Evolutionary conservation across 345 rosid genomes (phyloP), one percentile per base, ranked within the genome.

Genomic region (Camelina hispida): DNA sequence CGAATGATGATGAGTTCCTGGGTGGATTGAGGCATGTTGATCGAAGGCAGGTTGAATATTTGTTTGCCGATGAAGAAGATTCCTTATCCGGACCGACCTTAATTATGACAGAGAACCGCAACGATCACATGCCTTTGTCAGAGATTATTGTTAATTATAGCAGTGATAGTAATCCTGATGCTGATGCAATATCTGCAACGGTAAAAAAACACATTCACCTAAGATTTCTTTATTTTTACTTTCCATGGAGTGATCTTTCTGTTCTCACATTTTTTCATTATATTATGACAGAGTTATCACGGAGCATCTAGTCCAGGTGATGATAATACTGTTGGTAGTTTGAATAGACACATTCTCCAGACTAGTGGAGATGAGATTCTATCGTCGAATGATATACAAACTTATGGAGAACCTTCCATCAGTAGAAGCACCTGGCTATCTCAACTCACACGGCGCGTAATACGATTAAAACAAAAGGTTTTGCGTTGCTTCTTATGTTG

Each of bases 251-350:
- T 34, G 4, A 17, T 58, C 9, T 25, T 42, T 42, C 0, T 25
- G 16, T 30, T 44, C 38, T 10, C 20, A 42, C 4, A 4, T 46
- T 59, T 20, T 60, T 18, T 9, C 3, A 17, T 60, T 60, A 0
- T 38, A 6, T 18, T 20, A 15, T 66, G 44, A 15, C 60, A 35
- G 71, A 35, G 71, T 50, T 52, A 35, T 20, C 16, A 52, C 14
- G 60, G 32, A 51, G 37, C 61, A 1, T 34, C 60, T 14, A 37
- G 61, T 51, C 50, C 61, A 37, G 6, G 2, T 35, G 61, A 67
- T 35, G 61, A 67, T n/a, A n/a, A n/a, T 38, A 52, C 22, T 7
- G 48, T 51, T 34, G 35, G 71, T 66, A 66, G 35, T 9, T 66
- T 58, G 35, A 30, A 50, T 34, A 18, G 3, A 34, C 43, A 50